Percentiles rank a stretch among this genome's conserved stretches.
Evolutionary conservation across 768 basidiomycete genomes (phyloP).

Genomic region (Leccinellum rugosiceps): DNA sequence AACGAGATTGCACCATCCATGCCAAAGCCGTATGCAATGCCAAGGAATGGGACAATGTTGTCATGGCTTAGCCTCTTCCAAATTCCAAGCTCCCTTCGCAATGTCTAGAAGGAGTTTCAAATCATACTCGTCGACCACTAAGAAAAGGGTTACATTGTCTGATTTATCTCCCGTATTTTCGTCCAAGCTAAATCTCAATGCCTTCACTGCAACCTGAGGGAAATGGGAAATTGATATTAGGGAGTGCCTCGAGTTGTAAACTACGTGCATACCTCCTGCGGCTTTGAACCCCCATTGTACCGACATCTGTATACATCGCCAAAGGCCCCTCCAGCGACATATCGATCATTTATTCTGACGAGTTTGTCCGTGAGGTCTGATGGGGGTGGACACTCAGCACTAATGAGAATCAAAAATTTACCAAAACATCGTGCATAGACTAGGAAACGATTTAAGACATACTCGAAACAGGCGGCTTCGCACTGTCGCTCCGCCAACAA

Average conservation of each 20-base stretch:
- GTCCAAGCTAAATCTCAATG: neutral
- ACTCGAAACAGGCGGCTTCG: neutral
- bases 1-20: neutral
- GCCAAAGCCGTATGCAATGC: neutral
- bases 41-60: neutral
- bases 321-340: neutral
- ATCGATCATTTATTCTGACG: neutral
- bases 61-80: neutral
- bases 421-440: neutral
- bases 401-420: slow-evolving; percentile 13
- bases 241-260: neutral
- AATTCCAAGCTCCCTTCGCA: neutral
- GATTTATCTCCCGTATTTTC: neutral
- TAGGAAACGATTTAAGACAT: neutral
- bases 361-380: neutral
- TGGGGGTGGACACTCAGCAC: neutral
- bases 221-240: neutral
- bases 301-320: neutral
- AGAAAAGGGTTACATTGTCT: neutral
- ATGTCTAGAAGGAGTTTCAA: neutral
- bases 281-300: neutral
- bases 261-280: neutral
- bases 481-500: neutral
- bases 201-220: neutral
- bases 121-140: neutral